Percentiles rank a stretch among this genome's conserved stretches.
Evolutionary conservation across 768 basidiomycete species (phyloP).

Genomic region (Pulveroboletus frians): DNA sequence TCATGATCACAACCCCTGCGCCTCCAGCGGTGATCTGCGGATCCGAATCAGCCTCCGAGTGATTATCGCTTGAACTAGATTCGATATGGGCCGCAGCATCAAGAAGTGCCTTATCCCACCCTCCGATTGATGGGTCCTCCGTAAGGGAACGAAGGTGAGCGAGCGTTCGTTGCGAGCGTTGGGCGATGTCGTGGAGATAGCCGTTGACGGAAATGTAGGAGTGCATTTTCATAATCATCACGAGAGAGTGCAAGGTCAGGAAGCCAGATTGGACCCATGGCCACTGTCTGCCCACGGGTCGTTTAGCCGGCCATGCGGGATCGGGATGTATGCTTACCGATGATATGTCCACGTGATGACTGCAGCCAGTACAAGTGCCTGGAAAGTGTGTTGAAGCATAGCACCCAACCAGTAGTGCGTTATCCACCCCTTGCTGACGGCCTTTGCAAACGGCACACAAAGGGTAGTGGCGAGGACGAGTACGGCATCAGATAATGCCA

Average conservation of each 20-base stretch:
- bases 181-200: conserved; percentile 54
- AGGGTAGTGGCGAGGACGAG: conserved; percentile 72
- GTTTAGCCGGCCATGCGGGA: not conserved
- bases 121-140: conserved; percentile 43
- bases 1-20: conserved; percentile 39
- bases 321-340: conserved; percentile 38
- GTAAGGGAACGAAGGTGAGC: conserved; percentile 44
- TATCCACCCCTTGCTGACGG: conserved; percentile 73
- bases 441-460: conserved; percentile 82
- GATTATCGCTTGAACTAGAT: conserved; percentile 17
- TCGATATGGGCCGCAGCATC: conserved; percentile 44
- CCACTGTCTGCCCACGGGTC: conserved; percentile 62
- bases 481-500: conserved; percentile 79
- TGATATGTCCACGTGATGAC: conserved; percentile 91
- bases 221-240: conserved; percentile 95
- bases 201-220: conserved; percentile 90
- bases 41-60: conserved; percentile 6
- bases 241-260: conserved; percentile 80
- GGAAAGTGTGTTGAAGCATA: conserved; percentile 74
- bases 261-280: conserved; percentile 97
- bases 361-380: conserved; percentile 63
- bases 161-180: conserved; percentile 43
- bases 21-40: conserved; percentile 39
- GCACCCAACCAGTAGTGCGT: conserved; percentile 73
- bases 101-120: conserved; percentile 57